Base-by-base conservation (phyloP, 2,329 filamentous ascomycete species). In the Neoarthrinium moseri region DNA sequence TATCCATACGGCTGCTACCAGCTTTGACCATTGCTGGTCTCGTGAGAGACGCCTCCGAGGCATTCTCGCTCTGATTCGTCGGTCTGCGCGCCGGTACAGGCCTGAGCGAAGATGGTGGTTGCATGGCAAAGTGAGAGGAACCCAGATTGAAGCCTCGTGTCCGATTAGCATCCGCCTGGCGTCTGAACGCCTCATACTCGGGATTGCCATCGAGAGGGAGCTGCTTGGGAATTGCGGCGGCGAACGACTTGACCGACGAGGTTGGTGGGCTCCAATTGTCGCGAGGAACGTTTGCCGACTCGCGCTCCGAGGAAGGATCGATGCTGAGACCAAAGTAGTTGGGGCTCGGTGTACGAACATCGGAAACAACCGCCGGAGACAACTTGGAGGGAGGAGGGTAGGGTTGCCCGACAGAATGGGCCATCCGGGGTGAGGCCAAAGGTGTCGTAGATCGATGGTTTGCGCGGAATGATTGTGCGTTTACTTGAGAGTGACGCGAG, bases 271-370 rank as follows among this genome's bases (percentile, higher is more conserved):
- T 88, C 87, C 88, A 92, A 65, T 88, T 88, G 53, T 83, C 81
- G 46, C 81, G 81, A 1, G 83, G 76, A 51, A 87, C 73, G 26
- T 75, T 74, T 4, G 76, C 79, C 3, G 84, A 86, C 43, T 85
- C 83, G 50, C 83, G 77, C 50, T 88, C 83, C 45, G 68, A 73
- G 36, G 70, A 66, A 17, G 80, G 56, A 48, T 90, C 84, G 51
- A 89, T 70, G 23, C 83, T 73, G 49, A 95, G 80, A 46, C 87
- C 88, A 63, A 96, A 96, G 67, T 96, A 96, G 63, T 91, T 95
- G 11, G 90, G 89, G 62, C 89, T 92, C 8, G 83, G 70, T 1
- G 77, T 69, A 51, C 75, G 71, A 13, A 59, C 60, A 32, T 74
- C 70, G 5, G 59, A 37, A 24, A 56, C 46, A 32, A 65, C 59